phyloP scores from a whole-genome alignment of 2,329 filamentous ascomycete genomes.

The Neofusicoccum umdonicola region DNA sequence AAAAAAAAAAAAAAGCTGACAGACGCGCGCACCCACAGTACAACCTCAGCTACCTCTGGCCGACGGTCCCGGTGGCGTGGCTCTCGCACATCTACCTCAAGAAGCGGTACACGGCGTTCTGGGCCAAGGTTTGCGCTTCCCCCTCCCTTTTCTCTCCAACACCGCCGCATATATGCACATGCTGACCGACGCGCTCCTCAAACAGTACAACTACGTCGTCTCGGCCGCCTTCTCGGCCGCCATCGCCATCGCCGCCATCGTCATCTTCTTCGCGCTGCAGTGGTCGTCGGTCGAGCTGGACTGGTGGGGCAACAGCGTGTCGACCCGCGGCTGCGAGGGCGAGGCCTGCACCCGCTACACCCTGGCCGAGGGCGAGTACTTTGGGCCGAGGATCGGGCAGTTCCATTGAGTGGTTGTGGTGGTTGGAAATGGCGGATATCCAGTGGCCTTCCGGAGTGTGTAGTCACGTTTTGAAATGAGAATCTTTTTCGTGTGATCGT shows the following conservation, averaged over 20 bases:
- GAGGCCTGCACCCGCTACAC: constrained; percentile 39
- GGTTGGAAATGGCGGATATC: too few relatives aligned
- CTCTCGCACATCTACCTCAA: constrained; percentile 58
- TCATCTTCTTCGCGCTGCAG: constrained; percentile 69
- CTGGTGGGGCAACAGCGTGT: constrained; percentile 62
- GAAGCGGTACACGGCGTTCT: constrained; percentile 46
- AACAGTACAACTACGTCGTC: constrained; percentile 72
- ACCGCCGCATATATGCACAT: too few relatives aligned
- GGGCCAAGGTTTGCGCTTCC: constrained; percentile 49
- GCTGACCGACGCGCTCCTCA: constrained; percentile 22
- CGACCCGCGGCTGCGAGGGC: constrained; percentile 46
- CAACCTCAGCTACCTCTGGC: constrained; percentile 51
- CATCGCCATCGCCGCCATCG: constrained; percentile 62
- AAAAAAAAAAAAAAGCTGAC: too few relatives aligned
- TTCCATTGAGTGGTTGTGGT: constrained; percentile 22
- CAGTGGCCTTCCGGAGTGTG: too few relatives aligned
- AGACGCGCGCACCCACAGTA: constrained; percentile 29
- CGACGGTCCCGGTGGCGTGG: constrained; percentile 44
- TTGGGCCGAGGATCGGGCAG: constrained; percentile 37
- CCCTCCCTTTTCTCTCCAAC: constrained; percentile 64
- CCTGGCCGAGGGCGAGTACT: constrained; percentile 31
- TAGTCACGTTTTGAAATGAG: too few relatives aligned
- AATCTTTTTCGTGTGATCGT: too few relatives aligned
- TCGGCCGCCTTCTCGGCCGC: constrained; percentile 70
- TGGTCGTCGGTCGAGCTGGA: constrained; percentile 51